Conservation (phyloP, 1,284 basidiomycete genomes). For the Athelia psychrophila region DNA sequence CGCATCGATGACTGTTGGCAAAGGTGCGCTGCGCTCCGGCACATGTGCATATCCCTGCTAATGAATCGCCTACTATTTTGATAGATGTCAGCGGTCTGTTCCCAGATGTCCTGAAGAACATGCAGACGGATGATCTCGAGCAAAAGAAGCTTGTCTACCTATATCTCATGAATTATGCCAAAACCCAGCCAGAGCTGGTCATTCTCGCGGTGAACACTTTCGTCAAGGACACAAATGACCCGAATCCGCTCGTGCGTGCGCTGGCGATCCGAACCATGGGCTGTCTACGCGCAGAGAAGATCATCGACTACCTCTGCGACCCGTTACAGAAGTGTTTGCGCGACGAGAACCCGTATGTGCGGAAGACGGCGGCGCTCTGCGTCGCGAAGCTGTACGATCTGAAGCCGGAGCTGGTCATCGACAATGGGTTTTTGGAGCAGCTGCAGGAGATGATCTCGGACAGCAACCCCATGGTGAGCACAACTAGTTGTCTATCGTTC, state of each 20-base stretch:
- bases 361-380: slow-evolving; percentile 94
- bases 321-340: slow-evolving; percentile 88
- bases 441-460: slow-evolving; percentile 92
- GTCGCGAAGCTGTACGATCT: slow-evolving; percentile 97
- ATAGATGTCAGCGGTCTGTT: slow-evolving; percentile 93
- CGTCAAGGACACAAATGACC: slow-evolving; percentile 94
- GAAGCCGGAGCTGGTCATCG: slow-evolving; percentile 92
- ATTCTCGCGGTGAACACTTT: slow-evolving; percentile 99
- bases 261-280: slow-evolving; percentile 98
- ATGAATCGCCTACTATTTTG: not conserved
- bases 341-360: slow-evolving; percentile 97
- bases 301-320: slow-evolving; percentile 96
- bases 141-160: slow-evolving; percentile 98
- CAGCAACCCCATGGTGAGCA: slow-evolving; percentile 91
- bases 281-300: slow-evolving; percentile 95
- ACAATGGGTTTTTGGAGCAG: slow-evolving; percentile 92
- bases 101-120: slow-evolving; percentile 98
- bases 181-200: slow-evolving; percentile 95
- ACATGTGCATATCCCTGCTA: no score
- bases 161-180: slow-evolving; percentile 98
- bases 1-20: slow-evolving; percentile 95
- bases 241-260: slow-evolving; percentile 94
- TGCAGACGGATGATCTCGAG: slow-evolving; percentile 93
- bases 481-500: slow-evolving; percentile 30
- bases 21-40: slow-evolving; percentile 53